Evolutionary conservation across 306 rosid genomes (phyloP).

Genomic region (Lathyrus tuberosus): DNA sequence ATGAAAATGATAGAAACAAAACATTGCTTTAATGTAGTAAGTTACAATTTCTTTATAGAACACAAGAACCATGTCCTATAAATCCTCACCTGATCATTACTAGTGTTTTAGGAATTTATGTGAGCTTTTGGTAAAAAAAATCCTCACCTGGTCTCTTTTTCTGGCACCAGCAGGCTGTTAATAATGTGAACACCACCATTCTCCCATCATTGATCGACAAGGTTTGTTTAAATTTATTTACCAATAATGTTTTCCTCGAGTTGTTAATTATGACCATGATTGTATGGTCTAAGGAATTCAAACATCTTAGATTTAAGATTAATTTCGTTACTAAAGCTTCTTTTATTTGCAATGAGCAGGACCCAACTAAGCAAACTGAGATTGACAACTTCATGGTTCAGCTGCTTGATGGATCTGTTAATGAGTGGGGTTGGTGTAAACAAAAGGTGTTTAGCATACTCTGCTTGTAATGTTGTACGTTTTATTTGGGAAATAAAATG

Average conservation of each 20-base stretch:
- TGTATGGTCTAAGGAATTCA: neutral
- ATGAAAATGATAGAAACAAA: too few species aligned
- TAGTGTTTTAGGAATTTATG: too few species aligned
- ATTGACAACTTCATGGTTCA: constrained; percentile 95
- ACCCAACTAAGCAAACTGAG: constrained; percentile 73
- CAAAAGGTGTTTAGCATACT: constrained; percentile 65
- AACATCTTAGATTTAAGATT: neutral
- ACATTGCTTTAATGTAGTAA: too few species aligned
- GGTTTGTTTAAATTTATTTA: constrained; percentile 59
- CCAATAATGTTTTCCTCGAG: neutral
- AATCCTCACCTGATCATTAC: too few species aligned
- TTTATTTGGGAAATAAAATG: too few species aligned
- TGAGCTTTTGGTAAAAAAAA: too few species aligned
- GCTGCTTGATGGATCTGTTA: constrained; percentile 90
- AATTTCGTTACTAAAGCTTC: neutral
- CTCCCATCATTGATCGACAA: constrained; percentile 91
- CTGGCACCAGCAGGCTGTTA: constrained; percentile 65
- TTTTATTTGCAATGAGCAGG: constrained; percentile 52
- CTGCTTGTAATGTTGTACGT: constrained; percentile 2
- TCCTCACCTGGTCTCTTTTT: constrained; percentile 9
- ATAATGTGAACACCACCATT: constrained; percentile 75
- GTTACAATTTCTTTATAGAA: too few species aligned
- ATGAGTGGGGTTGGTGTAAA: constrained; percentile 99
- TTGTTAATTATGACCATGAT: too few species aligned
- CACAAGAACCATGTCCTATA: too few species aligned